Base-by-base conservation (phyloP, 768 basidiomycete genomes). In the Boletus vermiculosoides region DNA sequence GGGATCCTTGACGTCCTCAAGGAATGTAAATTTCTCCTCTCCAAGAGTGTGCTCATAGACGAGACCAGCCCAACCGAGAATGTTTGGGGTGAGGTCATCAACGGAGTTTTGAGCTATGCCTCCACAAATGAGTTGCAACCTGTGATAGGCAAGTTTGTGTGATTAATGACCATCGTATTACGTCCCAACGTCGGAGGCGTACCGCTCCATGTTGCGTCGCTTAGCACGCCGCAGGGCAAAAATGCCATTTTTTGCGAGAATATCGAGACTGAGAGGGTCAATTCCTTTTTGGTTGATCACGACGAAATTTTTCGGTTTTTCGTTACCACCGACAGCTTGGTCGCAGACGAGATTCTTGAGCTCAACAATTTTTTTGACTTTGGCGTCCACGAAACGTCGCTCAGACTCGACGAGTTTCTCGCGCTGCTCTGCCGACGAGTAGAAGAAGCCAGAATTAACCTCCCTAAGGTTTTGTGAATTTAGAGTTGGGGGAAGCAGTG, bases 361-460 rank as follows among this genome's bases (percentile, higher is more conserved):
- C 63, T 95, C 94, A 54, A 99, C 87, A 57, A 99, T 94, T 75
- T 98, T 98, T 76, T 86, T 87, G 57, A 97, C 86, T 74, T 95
- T 96, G 39, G 84, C 88, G 71, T 99, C 97, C 41, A 94, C 89
- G 71, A 96, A 96, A 59, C 83, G 83, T 52, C 97, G 84, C 71
- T 99, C 97, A 5, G 95, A 94, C 74, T 99, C 97, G 57, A 99
- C 94, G 18, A 99, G 86, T 76, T 98, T 98, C 75, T 99, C 97
- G 39, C 97, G 87, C 73, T 99, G 97, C 70, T 97, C 96, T 18
- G 97, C 89, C 2, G 94, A 94, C 4, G 95, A 97, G 77, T 99
- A 99, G 81, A 98, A 99, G 83, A 99, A 99, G 25, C 94, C 87
- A 36, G 97, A 98, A 78, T 99, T 99, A 69, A 99, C 94, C 82